Evolutionary conservation across 2,329 filamentous ascomycete genomes (phyloP), one percentile per base, ranked within the genome.

Genomic region (Neocatenulostroma microsporum): DNA sequence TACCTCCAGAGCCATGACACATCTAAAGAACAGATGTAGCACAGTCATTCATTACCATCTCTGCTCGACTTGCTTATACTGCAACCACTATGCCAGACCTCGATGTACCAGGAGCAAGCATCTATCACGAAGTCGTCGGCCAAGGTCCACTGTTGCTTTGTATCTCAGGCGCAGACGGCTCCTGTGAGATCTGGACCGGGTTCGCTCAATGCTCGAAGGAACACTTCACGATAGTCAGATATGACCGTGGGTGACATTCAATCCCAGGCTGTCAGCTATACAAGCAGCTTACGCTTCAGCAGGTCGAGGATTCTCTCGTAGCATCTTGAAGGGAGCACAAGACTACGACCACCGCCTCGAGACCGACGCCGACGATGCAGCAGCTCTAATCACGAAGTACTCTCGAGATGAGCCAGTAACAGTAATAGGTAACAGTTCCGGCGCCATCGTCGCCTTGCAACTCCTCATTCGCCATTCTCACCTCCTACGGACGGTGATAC

Each of bases 341-440:
- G 29, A 31, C 29, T 31, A 31, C 17, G 5, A 13, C 13, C 29
- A 31, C 6, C 29, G 29, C 13, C 29, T 31, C 29, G 29, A 9
- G 15, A 31, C 29, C 5, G 29, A 31, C 17, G 13, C 29, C 18
- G 29, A 31, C 29, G 29, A 31, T 17, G 29, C 29, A 7, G 29
- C 29, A 5, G 13, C 11, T 5, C 29, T 41, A 12, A 37, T 44
- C 30, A n/a, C 32, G n/a, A 31, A 39, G 18, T 11, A 36, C 14
- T 33, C 40, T 6, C 40, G 36, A 5, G 11, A 18, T n/a, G 26
- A 27, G n/a, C 27, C 36, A 5, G 36, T 36, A 4, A 34, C 32
- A 11, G 36, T 42, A 7, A 39, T 42, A 10, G 40, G 40, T 23
- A 42, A 42, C 15, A 39, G 31, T 9, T 42, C 40, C 32, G 40